Percentiles rank a stretch among this genome's conserved stretches.
These are phyloP conservation scores for Heliocybe sulcata DNA, from an alignment of 1,284 basidiomycete species.

Conservation along the genomic window DNA sequence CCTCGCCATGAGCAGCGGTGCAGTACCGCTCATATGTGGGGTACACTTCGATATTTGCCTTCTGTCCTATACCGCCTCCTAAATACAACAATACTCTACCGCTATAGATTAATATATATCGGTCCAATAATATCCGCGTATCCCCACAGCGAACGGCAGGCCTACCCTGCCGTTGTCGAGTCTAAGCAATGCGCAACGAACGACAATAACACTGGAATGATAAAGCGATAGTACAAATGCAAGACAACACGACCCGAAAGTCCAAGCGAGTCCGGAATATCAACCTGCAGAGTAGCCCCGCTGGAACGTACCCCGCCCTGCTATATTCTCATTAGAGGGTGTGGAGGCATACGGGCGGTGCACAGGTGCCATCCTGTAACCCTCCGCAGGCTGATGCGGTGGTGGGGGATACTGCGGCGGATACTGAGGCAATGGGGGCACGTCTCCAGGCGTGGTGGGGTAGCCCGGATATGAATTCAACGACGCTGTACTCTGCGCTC, in stretches of 20 bases:
- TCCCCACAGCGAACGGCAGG: background rate
- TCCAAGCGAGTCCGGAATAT: background rate
- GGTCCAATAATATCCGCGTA: background rate
- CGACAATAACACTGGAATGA: background rate
- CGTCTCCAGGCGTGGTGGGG: slow-evolving; percentile 3
- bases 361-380: slow-evolving; percentile 20
- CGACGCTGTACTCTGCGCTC: slow-evolving; percentile 15
- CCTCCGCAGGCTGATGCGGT: slow-evolving; percentile 11
- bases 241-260: background rate
- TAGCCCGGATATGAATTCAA: slow-evolving; percentile 8
- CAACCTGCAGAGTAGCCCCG: background rate
- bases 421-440: slow-evolving; percentile 11
- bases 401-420: slow-evolving; percentile 6
- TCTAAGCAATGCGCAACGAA: slow-evolving; percentile 1
- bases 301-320: slow-evolving; percentile 1
- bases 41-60: background rate
- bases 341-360: slow-evolving; percentile 15
- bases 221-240: background rate
- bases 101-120: slow-evolving; percentile 4
- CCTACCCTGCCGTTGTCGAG: background rate
- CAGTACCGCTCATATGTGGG: too few species aligned
- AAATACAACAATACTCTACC: background rate
- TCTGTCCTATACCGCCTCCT: background rate
- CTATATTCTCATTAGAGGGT: background rate
- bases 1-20: too few species aligned